Conservation (phyloP, 139 green algal species). For the Raphidocelis subcapitata region DNA sequence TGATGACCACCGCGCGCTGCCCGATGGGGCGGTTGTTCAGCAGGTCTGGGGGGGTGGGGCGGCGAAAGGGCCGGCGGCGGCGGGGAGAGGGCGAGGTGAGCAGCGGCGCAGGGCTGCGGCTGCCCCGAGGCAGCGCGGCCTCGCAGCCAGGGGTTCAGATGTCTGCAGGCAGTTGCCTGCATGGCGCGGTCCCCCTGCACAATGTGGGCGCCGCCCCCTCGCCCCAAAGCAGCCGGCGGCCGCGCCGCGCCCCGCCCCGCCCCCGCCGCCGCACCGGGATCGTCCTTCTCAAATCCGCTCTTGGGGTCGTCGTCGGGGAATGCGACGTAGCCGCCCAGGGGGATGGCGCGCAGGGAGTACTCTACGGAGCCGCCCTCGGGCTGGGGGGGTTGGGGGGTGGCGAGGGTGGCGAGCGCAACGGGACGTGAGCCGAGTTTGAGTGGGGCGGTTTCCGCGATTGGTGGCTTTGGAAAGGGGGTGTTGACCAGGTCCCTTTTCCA, state of each 20-base stretch:
- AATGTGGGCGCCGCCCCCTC: too few species aligned
- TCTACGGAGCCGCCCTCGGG: slow-evolving; percentile 72
- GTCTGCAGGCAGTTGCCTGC: background rate
- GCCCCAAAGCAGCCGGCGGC: too few species aligned
- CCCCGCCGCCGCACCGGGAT: background rate
- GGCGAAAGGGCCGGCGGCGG: slow-evolving; percentile 64
- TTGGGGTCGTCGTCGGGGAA: slow-evolving; percentile 97
- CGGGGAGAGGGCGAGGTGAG: slow-evolving; percentile 3
- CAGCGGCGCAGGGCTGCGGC: background rate
- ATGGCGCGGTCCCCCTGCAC: background rate
- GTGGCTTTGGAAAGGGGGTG: too few species aligned
- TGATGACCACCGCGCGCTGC: slow-evolving; percentile 82
- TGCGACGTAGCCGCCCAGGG: slow-evolving; percentile 94
- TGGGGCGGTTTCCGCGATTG: too few species aligned
- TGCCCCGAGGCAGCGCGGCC: background rate
- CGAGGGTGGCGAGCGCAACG: too few species aligned
- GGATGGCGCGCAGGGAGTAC: slow-evolving; percentile 90
- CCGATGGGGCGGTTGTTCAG: slow-evolving; percentile 86
- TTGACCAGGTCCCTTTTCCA: too few species aligned
- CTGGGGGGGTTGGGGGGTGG: too few species aligned
- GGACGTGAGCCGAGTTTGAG: too few species aligned
- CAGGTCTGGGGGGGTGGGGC: slow-evolving; percentile 92
- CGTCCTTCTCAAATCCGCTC: slow-evolving; percentile 15
- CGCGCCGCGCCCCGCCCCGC: too few species aligned
- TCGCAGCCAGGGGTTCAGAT: background rate